Conservation (phyloP, 164 flowering plant species). For the Chimonanthus salicifolius region DNA sequence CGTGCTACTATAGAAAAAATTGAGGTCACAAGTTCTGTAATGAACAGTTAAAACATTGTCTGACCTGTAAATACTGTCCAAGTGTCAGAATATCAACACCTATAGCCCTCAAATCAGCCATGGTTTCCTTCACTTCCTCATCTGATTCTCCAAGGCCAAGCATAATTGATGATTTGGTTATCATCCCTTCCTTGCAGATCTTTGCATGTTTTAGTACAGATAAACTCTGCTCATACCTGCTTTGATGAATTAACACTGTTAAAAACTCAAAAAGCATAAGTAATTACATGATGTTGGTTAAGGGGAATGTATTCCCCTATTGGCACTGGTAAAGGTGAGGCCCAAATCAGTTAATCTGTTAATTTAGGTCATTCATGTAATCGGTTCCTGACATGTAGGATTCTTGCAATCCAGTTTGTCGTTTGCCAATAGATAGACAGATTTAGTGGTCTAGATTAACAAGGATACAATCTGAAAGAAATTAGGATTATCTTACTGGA, state of each 20-base stretch:
- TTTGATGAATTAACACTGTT: not conserved
- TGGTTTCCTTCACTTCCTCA: constrained; percentile 77
- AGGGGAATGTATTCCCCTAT: not conserved
- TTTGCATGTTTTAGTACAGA: constrained; percentile 83
- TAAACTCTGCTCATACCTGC: constrained; percentile 85
- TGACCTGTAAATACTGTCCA: constrained; percentile 91
- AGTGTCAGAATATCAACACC: constrained; percentile 88
- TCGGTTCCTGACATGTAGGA: too few relatives aligned
- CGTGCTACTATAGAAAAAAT: not conserved
- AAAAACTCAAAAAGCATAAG: not conserved
- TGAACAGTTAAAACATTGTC: constrained; percentile 2
- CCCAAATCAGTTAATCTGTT: too few relatives aligned
- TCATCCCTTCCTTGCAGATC: constrained; percentile 68
- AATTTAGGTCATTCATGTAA: too few relatives aligned
- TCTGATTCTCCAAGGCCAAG: constrained; percentile 93
- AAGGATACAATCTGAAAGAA: not conserved
- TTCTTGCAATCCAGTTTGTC: not conserved
- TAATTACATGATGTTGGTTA: not conserved
- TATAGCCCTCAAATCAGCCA: constrained; percentile 79
- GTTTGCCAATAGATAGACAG: not conserved
- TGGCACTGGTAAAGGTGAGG: too few relatives aligned
- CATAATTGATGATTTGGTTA: constrained; percentile 92
- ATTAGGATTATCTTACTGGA: not conserved
- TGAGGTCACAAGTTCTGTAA: not conserved
- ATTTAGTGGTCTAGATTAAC: not conserved